phyloP scores from a whole-genome alignment of 495 filamentous ascomycete species.

The Tricharina praecox region DNA sequence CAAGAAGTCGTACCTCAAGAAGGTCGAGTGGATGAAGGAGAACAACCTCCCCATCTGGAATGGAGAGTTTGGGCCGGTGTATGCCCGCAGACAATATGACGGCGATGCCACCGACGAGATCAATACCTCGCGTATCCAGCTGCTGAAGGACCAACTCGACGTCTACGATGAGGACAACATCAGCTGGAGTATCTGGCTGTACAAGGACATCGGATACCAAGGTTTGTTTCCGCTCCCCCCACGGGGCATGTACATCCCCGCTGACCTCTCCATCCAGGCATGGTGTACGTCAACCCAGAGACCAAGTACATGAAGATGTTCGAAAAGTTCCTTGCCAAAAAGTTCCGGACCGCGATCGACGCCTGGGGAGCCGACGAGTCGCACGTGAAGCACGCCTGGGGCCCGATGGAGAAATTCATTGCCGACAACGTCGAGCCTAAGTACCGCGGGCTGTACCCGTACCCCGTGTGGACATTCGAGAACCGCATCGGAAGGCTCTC shows the following conservation, averaged over 20 bases:
- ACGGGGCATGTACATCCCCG: background rate
- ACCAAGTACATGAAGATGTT: constrained; percentile 37
- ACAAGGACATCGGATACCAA: constrained; percentile 49
- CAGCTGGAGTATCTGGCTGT: constrained; percentile 47
- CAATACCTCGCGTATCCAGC: constrained; percentile 37
- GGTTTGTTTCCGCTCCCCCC: constrained; percentile 13
- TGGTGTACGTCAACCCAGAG: constrained; percentile 37
- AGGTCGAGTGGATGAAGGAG: constrained; percentile 41
- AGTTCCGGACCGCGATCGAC: constrained; percentile 36
- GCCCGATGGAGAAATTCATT: constrained; percentile 21
- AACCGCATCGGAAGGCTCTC: constrained; percentile 37
- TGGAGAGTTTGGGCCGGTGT: constrained; percentile 50
- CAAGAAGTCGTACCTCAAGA: constrained; percentile 35
- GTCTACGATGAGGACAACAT: constrained; percentile 42
- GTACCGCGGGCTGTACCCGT: constrained; percentile 34
- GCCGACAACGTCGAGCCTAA: constrained; percentile 16
- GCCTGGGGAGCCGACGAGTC: constrained; percentile 37
- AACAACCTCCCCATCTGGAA: constrained; percentile 44
- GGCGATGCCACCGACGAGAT: constrained; percentile 29
- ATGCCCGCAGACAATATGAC: constrained; percentile 30
- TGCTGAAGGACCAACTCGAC: constrained; percentile 39
- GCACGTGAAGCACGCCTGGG: constrained; percentile 23
- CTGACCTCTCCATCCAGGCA: constrained; percentile 24
- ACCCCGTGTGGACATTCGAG: constrained; percentile 38
- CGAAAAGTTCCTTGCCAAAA: constrained; percentile 39